These are phyloP conservation scores for Priceomyces melissophilus DNA, from an alignment of 805 yeast species.

Conservation along the genomic window DNA sequence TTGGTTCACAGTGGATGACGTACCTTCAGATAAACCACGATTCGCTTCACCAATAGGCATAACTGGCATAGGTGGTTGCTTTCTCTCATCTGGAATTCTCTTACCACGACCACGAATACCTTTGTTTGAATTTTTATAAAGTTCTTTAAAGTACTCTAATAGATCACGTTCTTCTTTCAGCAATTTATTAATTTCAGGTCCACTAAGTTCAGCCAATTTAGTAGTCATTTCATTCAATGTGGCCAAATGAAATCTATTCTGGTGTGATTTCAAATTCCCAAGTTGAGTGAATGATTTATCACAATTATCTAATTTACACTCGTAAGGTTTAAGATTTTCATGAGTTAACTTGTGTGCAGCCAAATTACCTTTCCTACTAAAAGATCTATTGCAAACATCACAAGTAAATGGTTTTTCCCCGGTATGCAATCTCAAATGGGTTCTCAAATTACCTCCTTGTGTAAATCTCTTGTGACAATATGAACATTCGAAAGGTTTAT, in stretches of 20 bases:
- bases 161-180: slow-evolving; percentile 66
- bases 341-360: slow-evolving; percentile 87
- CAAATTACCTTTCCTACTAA: slow-evolving; percentile 87
- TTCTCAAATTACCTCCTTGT: slow-evolving; percentile 85
- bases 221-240: slow-evolving; percentile 67
- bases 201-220: slow-evolving; percentile 57
- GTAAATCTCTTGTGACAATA: slow-evolving; percentile 80
- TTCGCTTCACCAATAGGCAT: too few relatives aligned
- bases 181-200: slow-evolving; percentile 43
- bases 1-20: slow-evolving; percentile 1
- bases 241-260: slow-evolving; percentile 78
- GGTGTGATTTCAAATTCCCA: slow-evolving; percentile 92
- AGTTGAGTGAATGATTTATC: slow-evolving; percentile 84
- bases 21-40: neutral
- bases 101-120: slow-evolving; percentile 93
- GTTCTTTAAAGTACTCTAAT: slow-evolving; percentile 71
- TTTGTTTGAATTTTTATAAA: slow-evolving; percentile 84
- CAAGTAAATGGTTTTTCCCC: slow-evolving; percentile 91
- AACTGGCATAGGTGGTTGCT: neutral
- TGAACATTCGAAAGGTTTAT: slow-evolving; percentile 76
- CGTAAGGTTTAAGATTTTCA: slow-evolving; percentile 70
- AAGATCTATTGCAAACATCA: slow-evolving; percentile 67
- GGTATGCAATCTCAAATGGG: slow-evolving; percentile 82
- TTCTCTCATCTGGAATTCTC: slow-evolving; percentile 1
- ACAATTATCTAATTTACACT: slow-evolving; percentile 78